Evolutionary conservation across 1,284 basidiomycete genomes (phyloP), one percentile per base, ranked within the genome.

Genomic region (Tremellales sp.): DNA sequence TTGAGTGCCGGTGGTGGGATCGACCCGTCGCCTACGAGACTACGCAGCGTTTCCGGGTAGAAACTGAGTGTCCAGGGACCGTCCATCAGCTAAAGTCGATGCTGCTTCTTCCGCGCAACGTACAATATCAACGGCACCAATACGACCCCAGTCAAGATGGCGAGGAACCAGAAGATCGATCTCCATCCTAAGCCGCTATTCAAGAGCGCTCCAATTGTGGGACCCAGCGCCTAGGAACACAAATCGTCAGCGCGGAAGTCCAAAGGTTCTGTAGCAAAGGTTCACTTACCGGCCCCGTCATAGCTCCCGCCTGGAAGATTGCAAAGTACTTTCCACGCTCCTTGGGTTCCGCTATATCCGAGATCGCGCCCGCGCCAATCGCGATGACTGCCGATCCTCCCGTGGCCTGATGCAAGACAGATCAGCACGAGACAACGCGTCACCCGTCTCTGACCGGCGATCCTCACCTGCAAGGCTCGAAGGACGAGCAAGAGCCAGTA

Each of bases 401-500:
- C 3, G 66, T 69, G 1, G 65, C 52, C 54, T 60, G 38, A 18
- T 26, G 16, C 34, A 31, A 31, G 10, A 31, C 16, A 31, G 10
- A 31, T 36, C n/a, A 36, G 34, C 34, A 10, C 29, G n/a, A n/a
- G 10, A n/a, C 29, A 32, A 32, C 29, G 10, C 29, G 29, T 36
- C 34, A 36, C 34, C 16, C 10, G 29, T 31, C 10, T 31, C 29
- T 10, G 10, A 16, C 29, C 29, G 18, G n/a, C 22, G 16, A 25
- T 7, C 43, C 56, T 35, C 34, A 58, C 56, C 51, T 73, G 71
- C 14, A 74, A 24, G 4, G 60, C 61, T 6, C 72, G 53, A 5
- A 74, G 45, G 10, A 71, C 53, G 10, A 74, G 51, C 22, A 74
- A 57, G 1, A 68, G 51, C 66, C 66, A 70, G 48, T 68, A 74